These are phyloP conservation scores for Cyathus striatus DNA, from an alignment of 768 basidiomycete genomes.

Conservation along the genomic window DNA sequence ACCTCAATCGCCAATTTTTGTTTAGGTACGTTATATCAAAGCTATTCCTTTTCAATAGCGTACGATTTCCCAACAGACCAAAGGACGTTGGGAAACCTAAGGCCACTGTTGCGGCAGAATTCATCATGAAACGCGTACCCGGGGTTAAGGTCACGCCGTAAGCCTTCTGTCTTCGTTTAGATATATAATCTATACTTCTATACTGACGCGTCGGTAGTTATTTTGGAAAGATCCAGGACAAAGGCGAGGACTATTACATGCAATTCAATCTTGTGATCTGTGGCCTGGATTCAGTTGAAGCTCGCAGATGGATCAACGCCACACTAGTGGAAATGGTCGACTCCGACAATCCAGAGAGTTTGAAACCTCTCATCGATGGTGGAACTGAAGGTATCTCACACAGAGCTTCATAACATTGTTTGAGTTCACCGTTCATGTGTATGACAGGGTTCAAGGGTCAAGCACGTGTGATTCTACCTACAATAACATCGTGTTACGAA, in stretches of 20 bases:
- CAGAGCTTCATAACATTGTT: no score
- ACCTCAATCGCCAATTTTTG: constrained; percentile 95
- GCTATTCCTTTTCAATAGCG: not conserved
- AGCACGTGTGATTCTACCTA: constrained; percentile 93
- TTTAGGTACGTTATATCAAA: constrained; percentile 62
- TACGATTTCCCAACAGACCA: constrained; percentile 39
- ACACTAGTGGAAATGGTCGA: constrained; percentile 95
- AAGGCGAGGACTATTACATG: constrained; percentile 90
- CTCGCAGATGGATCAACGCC: constrained; percentile 97
- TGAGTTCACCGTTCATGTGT: no score
- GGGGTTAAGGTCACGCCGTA: constrained; percentile 97
- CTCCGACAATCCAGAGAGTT: constrained; percentile 83
- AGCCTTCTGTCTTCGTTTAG: constrained; percentile 27
- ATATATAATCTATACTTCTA: no score
- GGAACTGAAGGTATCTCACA: constrained; percentile 90
- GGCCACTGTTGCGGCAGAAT: constrained; percentile 91
- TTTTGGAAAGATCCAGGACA: constrained; percentile 97
- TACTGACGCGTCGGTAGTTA: no score
- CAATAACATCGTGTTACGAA: constrained; percentile 94
- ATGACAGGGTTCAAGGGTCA: constrained; percentile 93
- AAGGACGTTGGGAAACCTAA: constrained; percentile 94
- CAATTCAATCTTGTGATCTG: constrained; percentile 97
- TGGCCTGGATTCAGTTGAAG: constrained; percentile 95
- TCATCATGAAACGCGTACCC: constrained; percentile 93
- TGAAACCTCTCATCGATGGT: constrained; percentile 97